These are phyloP conservation scores for Microcyclospora tardicrescens DNA, from an alignment of 2,329 filamentous ascomycete species.

Conservation along the genomic window DNA sequence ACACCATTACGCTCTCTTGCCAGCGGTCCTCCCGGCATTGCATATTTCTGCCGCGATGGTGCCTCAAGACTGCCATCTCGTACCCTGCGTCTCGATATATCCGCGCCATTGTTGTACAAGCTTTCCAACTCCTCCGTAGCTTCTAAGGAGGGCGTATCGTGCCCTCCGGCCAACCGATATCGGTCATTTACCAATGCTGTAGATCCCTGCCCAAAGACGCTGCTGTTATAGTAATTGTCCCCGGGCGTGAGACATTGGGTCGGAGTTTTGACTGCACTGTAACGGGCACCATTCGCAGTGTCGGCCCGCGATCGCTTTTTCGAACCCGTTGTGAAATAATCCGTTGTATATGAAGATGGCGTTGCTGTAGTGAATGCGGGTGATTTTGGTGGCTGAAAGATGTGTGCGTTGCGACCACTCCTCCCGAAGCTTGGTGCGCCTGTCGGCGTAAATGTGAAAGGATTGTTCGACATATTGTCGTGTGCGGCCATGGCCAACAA, in stretches of 20 bases:
- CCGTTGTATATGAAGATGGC: constrained; percentile 12
- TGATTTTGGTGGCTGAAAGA: constrained; percentile 33
- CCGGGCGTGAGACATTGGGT: constrained; percentile 12
- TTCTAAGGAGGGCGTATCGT: constrained; percentile 33
- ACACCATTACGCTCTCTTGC: constrained; percentile 25
- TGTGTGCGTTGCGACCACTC: constrained; percentile 13
- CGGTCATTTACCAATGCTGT: constrained; percentile 35
- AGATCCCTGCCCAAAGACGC: constrained; percentile 3
- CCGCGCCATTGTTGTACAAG: constrained; percentile 5
- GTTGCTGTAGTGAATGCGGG: constrained; percentile 23
- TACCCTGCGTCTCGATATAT: constrained; percentile 10
- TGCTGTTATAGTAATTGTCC: constrained; percentile 11
- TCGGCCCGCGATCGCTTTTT: constrained; percentile 22
- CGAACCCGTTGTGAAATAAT: constrained; percentile 18
- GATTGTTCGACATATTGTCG: too few species aligned
- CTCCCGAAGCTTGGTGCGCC: too few species aligned
- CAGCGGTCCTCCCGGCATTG: constrained; percentile 16
- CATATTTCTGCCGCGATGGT: background rate
- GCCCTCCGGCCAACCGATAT: constrained; percentile 38
- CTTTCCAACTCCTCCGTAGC: constrained; percentile 23
- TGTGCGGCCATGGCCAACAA: too few species aligned
- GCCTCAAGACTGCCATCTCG: constrained; percentile 8
- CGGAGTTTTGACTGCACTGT: constrained; percentile 1
- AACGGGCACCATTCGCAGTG: constrained; percentile 5
- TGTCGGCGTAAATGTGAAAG: too few species aligned